Percentiles rank a stretch among this genome's conserved stretches.
These are phyloP conservation scores for Fomitopsis pinicola DNA, from an alignment of 1,284 basidiomycete genomes.

Conservation along the genomic window DNA sequence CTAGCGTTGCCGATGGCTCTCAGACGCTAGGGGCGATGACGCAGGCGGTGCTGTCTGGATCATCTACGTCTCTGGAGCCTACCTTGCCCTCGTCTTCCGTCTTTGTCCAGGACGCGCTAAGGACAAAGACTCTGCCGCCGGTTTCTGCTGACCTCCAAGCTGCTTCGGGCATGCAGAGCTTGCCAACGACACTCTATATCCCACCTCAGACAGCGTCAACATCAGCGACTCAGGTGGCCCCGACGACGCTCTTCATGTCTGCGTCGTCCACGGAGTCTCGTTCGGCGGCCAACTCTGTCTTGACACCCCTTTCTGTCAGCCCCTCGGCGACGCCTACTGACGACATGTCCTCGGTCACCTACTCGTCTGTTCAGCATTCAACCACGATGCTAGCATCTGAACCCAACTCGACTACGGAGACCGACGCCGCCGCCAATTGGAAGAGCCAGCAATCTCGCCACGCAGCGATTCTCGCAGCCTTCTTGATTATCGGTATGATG, in stretches of 20 bases:
- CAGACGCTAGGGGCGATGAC: background rate
- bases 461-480: slow-evolving; percentile 22
- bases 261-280: background rate
- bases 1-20: background rate
- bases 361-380: background rate
- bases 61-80: background rate
- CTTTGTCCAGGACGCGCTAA: background rate
- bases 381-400: slow-evolving; percentile 1
- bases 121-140: background rate
- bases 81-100: background rate
- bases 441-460: slow-evolving; percentile 16
- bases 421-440: slow-evolving; percentile 9
- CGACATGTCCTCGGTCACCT: background rate
- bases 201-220: too few relatives aligned
- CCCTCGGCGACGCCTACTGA: background rate
- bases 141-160: background rate
- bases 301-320: background rate
- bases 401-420: slow-evolving; percentile 10
- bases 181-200: background rate
- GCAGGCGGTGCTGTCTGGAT: background rate
- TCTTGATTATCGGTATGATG: slow-evolving; percentile 22
- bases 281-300: background rate
- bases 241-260: background rate
- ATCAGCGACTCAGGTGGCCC: too few relatives aligned
- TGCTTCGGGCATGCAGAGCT: background rate